These are phyloP conservation scores for Penicillium goetzii DNA, from an alignment of 495 filamentous ascomycete genomes.

Conservation along the genomic window DNA sequence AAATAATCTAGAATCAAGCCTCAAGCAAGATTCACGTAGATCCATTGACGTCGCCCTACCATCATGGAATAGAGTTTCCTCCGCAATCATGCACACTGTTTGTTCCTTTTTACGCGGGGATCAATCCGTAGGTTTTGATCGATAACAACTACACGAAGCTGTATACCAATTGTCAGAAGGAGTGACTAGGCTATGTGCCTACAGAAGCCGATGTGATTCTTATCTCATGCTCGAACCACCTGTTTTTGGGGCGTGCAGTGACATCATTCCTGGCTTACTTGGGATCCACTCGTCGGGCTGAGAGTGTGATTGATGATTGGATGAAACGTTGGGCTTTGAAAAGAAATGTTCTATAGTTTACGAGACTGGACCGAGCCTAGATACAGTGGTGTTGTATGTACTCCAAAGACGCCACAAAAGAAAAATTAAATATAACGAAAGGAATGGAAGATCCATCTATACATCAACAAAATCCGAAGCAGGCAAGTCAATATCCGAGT, in stretches of 20 bases:
- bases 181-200: neutral
- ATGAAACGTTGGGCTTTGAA: no score
- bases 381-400: no score
- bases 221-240: neutral
- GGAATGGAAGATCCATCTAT: conserved; percentile 10
- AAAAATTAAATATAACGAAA: conserved; percentile 4
- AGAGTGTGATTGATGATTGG: no score
- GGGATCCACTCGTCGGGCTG: neutral
- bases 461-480: conserved; percentile 19
- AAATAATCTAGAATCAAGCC: neutral
- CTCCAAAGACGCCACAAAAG: neutral
- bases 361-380: neutral
- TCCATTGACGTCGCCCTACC: conserved; percentile 8
- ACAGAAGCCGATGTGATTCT: neutral
- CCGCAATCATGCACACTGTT: neutral
- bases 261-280: neutral
- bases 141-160: neutral
- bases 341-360: no score
- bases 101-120: neutral
- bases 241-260: neutral
- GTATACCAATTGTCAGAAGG: neutral
- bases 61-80: neutral
- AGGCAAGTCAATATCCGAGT: conserved; percentile 34
- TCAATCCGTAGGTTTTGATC: neutral
- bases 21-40: neutral